A percentile compares a stretch with the other conserved stretches of the same genome.
These are phyloP conservation scores for Fraxinus quadrangulata DNA, from an alignment of 257 asterid genomes.

Conservation along the genomic window DNA sequence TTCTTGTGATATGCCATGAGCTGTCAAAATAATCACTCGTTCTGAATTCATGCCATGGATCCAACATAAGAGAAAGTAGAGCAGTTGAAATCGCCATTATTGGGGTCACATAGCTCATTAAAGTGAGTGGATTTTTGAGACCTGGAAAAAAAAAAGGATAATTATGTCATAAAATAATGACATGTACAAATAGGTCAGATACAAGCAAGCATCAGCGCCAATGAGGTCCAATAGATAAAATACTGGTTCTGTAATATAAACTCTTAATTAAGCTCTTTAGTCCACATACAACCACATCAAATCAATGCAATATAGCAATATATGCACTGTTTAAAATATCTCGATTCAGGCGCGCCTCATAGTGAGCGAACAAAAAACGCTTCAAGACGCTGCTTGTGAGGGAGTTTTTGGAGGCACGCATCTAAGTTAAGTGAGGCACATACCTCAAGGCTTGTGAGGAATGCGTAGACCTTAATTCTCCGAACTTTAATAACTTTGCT, in stretches of 20 bases:
- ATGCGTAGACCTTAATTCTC: too few species aligned
- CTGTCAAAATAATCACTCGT: slow-evolving; percentile 69
- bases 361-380: too few species aligned
- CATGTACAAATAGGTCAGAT: slow-evolving; percentile 5
- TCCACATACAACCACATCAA: slow-evolving; percentile 1
- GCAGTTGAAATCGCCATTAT: slow-evolving; percentile 94
- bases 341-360: too few species aligned
- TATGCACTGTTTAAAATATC: not conserved
- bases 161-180: slow-evolving; percentile 20
- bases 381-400: too few species aligned
- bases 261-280: slow-evolving; percentile 16
- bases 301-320: not conserved
- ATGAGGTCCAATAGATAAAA: slow-evolving; percentile 13
- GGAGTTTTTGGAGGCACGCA: too few species aligned
- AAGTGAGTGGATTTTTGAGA: slow-evolving; percentile 89
- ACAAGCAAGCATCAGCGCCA: slow-evolving; percentile 3
- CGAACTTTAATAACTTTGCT: too few species aligned
- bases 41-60: slow-evolving; percentile 90
- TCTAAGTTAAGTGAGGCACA: too few species aligned
- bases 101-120: slow-evolving; percentile 97
- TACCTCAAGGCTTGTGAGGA: too few species aligned
- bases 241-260: not conserved
- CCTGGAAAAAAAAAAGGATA: slow-evolving; percentile 49
- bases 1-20: slow-evolving; percentile 73
- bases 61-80: slow-evolving; percentile 75